Percentiles rank a stretch among this genome's conserved stretches.
These are phyloP conservation scores for Blastocystis sp. DNA, from an alignment of 352 stramenopile species.

Conservation along the genomic window DNA sequence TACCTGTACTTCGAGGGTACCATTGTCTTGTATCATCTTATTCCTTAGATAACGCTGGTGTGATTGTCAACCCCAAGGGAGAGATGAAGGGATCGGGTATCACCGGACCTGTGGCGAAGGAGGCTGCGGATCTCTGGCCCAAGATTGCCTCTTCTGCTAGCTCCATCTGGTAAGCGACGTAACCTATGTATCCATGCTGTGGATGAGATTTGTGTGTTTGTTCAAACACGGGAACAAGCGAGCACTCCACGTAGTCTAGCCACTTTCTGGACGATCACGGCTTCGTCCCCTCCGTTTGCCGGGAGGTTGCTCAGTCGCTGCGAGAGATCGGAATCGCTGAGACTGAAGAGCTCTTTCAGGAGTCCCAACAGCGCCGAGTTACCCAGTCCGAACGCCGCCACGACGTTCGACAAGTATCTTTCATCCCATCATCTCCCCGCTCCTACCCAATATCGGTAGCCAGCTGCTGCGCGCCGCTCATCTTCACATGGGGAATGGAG, in stretches of 20 bases:
- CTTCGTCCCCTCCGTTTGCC: neutral
- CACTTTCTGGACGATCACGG: neutral
- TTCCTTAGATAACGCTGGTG: constrained; percentile 92
- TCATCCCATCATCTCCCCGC: neutral
- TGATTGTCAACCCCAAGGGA: constrained; percentile 99
- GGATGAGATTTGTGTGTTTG: constrained; percentile 7
- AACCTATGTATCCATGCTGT: too few species aligned
- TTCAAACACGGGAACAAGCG: neutral
- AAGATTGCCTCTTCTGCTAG: constrained; percentile 97
- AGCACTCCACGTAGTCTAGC: neutral
- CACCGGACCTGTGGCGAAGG: constrained; percentile 96
- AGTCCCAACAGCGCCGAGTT: neutral
- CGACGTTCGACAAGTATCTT: constrained; percentile 14
- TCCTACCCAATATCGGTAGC: neutral
- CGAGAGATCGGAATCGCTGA: neutral
- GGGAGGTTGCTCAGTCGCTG: neutral
- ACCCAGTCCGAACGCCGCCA: neutral
- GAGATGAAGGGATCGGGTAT: constrained; percentile 99
- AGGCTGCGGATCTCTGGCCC: constrained; percentile 98
- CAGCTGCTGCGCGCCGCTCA: neutral
- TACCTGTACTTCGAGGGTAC: constrained; percentile 99
- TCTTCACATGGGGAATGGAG: neutral
- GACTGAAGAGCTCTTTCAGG: neutral
- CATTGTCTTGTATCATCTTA: too few species aligned
- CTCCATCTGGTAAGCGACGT: constrained; percentile 94